Conservation (phyloP, 495 filamentous ascomycete species). For the Lasiosphaeris hirsuta region DNA sequence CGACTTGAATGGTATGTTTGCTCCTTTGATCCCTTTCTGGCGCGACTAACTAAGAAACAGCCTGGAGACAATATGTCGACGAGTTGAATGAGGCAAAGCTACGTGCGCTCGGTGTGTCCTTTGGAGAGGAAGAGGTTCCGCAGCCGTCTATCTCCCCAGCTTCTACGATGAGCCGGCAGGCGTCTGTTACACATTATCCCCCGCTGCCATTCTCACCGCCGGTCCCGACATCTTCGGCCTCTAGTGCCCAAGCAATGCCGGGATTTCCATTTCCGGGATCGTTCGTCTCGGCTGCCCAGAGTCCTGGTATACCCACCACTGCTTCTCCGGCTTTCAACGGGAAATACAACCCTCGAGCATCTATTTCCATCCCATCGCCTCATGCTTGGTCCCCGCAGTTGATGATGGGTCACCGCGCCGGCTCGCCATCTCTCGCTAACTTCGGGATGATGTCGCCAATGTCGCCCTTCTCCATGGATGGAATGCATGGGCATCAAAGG, state of each 20-base stretch:
- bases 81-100: constrained; percentile 85
- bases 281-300: constrained; percentile 54
- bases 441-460: constrained; percentile 49
- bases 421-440: constrained; percentile 55
- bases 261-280: constrained; percentile 54
- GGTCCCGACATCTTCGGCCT: constrained; percentile 60
- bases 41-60: constrained; percentile 30
- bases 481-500: constrained; percentile 50
- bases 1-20: constrained; percentile 53
- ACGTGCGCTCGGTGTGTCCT: constrained; percentile 78
- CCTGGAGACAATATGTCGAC: constrained; percentile 82
- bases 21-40: neutral
- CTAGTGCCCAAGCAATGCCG: constrained; percentile 57
- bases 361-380: constrained; percentile 49
- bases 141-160: constrained; percentile 51
- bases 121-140: constrained; percentile 67
- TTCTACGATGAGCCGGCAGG: constrained; percentile 53
- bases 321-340: constrained; percentile 54
- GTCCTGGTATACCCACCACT: constrained; percentile 50
- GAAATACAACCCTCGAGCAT: constrained; percentile 54
- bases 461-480: constrained; percentile 50
- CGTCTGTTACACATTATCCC: constrained; percentile 59
- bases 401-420: constrained; percentile 51
- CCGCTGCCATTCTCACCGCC: constrained; percentile 71
- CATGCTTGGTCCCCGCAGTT: constrained; percentile 55